Evolutionary conservation across 495 filamentous ascomycete genomes (phyloP).

Genomic region (Entonaema liquescens): DNA sequence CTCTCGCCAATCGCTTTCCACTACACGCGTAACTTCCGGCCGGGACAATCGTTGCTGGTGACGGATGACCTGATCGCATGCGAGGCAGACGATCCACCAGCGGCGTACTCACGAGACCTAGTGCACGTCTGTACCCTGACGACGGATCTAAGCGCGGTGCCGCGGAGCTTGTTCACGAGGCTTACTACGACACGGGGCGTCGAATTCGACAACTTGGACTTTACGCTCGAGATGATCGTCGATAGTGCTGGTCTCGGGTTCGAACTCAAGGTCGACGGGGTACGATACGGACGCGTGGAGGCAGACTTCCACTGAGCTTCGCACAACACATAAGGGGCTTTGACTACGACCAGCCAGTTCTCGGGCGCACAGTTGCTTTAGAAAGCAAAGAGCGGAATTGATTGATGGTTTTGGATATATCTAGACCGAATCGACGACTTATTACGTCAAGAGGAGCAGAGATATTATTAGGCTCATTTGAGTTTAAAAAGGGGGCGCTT

Average conservation of each 20-base stretch:
- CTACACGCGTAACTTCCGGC: slow-evolving; percentile 80
- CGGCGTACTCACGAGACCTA: slow-evolving; percentile 63
- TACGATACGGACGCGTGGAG: slow-evolving; percentile 74
- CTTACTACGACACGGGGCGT: slow-evolving; percentile 75
- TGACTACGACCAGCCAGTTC: background rate
- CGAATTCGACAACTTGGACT: slow-evolving; percentile 79
- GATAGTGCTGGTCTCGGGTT: slow-evolving; percentile 75
- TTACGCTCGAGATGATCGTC: slow-evolving; percentile 78
- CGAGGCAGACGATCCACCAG: slow-evolving; percentile 69
- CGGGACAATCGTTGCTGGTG: slow-evolving; percentile 69
- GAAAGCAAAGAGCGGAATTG: background rate
- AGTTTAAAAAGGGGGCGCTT: background rate
- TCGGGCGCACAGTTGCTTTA: background rate
- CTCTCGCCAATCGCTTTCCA: slow-evolving; percentile 74
- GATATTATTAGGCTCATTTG: background rate
- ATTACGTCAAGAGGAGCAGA: background rate
- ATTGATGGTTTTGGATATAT: background rate
- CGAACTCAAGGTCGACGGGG: slow-evolving; percentile 76
- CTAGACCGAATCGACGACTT: background rate
- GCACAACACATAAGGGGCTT: background rate
- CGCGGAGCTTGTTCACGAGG: slow-evolving; percentile 69
- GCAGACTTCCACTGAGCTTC: slow-evolving; percentile 68
- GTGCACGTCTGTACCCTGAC: slow-evolving; percentile 77
- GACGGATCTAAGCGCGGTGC: slow-evolving; percentile 76
- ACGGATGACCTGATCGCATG: slow-evolving; percentile 79